These are phyloP conservation scores for Plicaturopsis crispa DNA, from an alignment of 768 basidiomycete species.

Conservation along the genomic window DNA sequence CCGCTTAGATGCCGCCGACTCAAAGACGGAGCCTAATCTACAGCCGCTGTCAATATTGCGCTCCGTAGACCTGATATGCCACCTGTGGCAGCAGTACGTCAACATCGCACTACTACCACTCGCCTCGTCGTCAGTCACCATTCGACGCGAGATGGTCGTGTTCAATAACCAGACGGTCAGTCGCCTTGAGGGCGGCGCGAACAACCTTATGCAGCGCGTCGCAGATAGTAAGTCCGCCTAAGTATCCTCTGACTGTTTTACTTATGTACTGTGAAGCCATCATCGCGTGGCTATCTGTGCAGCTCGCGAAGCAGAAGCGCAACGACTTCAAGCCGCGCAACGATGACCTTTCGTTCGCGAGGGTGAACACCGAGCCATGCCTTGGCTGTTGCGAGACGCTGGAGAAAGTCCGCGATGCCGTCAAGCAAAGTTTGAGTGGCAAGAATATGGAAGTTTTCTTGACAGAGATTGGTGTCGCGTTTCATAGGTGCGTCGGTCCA, in stretches of 20 bases:
- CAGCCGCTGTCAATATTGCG: constrained; percentile 58
- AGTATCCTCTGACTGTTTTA: background rate
- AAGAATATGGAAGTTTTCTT: constrained; percentile 91
- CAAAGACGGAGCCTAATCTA: constrained; percentile 75
- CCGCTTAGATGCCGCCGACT: constrained; percentile 65
- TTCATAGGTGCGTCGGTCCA: constrained; percentile 61
- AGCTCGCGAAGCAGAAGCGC: constrained; percentile 89
- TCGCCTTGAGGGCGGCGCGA: constrained; percentile 77
- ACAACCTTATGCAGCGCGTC: constrained; percentile 70
- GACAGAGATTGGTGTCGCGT: constrained; percentile 88
- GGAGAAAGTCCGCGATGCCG: constrained; percentile 72
- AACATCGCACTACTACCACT: constrained; percentile 86
- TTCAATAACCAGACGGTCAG: constrained; percentile 87
- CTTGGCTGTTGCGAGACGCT: constrained; percentile 77
- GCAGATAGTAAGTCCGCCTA: constrained; percentile 58
- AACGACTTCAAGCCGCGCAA: constrained; percentile 96
- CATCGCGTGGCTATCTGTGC: constrained; percentile 63
- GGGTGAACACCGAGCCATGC: constrained; percentile 94
- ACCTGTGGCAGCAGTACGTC: constrained; percentile 96
- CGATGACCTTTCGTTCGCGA: constrained; percentile 90
- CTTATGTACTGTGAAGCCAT: constrained; percentile 40
- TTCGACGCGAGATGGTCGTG: constrained; percentile 85
- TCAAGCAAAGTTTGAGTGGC: constrained; percentile 73
- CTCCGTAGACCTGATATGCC: constrained; percentile 79
- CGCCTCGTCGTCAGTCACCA: constrained; percentile 76